Conservation (phyloP, 345 rosid genomes). For the Sonneratia alba region DNA sequence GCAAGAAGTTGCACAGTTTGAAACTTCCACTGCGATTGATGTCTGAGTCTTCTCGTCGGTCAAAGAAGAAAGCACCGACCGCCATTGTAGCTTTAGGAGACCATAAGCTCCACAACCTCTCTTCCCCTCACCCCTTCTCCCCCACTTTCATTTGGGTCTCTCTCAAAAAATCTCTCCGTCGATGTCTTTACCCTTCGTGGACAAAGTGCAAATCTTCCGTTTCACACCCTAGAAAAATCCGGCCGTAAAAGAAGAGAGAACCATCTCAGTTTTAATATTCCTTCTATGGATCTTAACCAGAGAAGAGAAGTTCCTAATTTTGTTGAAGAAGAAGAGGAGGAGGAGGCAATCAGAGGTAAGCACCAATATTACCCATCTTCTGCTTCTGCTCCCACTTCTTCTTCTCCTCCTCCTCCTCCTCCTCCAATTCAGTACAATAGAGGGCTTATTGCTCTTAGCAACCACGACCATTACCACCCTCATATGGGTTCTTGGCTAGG, state of each 20-base stretch:
- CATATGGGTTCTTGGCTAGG: constrained; percentile 8
- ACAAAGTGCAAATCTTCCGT: not conserved
- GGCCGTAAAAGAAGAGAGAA: not conserved
- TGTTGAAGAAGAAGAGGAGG: not conserved
- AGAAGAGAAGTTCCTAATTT: not conserved
- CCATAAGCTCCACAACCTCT: not conserved
- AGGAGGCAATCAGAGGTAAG: constrained; percentile 9
- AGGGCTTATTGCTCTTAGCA: constrained; percentile 5
- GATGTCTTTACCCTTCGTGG: not conserved
- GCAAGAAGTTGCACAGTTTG: constrained; percentile 6
- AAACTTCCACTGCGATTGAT: constrained; percentile 2
- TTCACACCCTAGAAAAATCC: not conserved
- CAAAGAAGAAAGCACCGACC: constrained; percentile 14
- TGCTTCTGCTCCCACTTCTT: not conserved
- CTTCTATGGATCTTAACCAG: not conserved
- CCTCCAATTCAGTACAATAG: constrained; percentile 5
- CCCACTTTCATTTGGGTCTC: constrained; percentile 3
- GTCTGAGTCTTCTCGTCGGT: constrained; percentile 1
- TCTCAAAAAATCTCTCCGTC: not conserved
- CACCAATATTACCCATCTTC: constrained; percentile 1
- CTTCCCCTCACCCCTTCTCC: not conserved
- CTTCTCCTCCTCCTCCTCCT: not conserved
- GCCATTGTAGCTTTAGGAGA: constrained; percentile 2
- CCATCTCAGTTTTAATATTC: not conserved
- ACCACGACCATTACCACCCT: constrained; percentile 1